Conservation (phyloP, 257 asterid genomes). For the Leptodermis oblonga region DNA sequence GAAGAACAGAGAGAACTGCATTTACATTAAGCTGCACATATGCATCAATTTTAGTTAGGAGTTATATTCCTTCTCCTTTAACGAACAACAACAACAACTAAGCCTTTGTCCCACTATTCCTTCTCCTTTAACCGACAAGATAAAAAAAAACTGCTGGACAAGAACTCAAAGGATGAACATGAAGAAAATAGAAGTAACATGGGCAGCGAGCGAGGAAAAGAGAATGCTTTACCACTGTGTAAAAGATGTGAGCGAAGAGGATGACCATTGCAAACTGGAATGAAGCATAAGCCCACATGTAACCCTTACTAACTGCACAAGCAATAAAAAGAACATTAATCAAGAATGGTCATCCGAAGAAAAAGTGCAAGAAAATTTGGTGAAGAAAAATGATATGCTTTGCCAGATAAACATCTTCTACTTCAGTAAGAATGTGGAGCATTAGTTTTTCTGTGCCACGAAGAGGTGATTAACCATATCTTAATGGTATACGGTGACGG, state of each 20-base stretch:
- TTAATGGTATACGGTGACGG: too few species aligned
- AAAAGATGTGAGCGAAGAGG: slow-evolving; percentile 89
- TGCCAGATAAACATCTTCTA: not conserved
- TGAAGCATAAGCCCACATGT: slow-evolving; percentile 96
- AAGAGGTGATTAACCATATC: too few species aligned
- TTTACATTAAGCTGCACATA: slow-evolving; percentile 70
- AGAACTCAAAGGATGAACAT: not conserved
- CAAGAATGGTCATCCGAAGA: not conserved
- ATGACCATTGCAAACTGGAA: slow-evolving; percentile 95
- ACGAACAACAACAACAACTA: too few species aligned
- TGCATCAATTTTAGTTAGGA: not conserved
- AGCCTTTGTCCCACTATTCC: too few species aligned
- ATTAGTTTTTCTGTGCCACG: not conserved
- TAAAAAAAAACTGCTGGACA: not conserved
- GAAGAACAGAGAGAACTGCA: slow-evolving; percentile 75
- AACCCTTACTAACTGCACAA: slow-evolving; percentile 82
- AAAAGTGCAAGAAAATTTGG: not conserved
- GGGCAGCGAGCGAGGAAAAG: not conserved
- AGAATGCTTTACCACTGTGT: slow-evolving; percentile 55
- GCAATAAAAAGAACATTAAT: not conserved
- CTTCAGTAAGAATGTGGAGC: too few species aligned
- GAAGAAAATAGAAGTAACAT: not conserved
- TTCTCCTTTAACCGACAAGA: not conserved
- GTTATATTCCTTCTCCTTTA: not conserved
- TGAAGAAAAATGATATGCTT: not conserved